These are phyloP conservation scores for Microdochium bolleyi DNA, from an alignment of 2,329 filamentous ascomycete genomes.

Conservation along the genomic window DNA sequence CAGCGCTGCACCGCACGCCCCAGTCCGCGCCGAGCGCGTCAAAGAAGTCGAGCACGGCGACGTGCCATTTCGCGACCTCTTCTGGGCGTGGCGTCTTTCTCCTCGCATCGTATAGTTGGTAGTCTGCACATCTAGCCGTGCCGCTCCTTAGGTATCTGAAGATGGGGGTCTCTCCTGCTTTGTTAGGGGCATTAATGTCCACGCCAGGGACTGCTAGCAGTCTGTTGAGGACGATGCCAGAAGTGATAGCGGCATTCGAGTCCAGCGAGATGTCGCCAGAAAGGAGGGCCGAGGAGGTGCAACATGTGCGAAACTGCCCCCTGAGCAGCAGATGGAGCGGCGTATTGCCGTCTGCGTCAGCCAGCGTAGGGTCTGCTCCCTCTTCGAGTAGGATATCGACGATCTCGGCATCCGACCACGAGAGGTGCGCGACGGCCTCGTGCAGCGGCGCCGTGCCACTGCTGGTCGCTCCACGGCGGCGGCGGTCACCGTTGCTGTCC, in stretches of 20 bases:
- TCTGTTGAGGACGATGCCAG: background rate
- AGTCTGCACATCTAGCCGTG: background rate
- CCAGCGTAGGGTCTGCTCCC: conserved; percentile 10
- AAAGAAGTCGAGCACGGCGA: background rate
- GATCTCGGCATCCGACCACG: background rate
- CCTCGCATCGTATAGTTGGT: background rate
- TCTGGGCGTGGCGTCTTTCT: background rate
- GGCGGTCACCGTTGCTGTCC: too few relatives aligned
- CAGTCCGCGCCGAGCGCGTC: background rate
- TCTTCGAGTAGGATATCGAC: conserved; percentile 6
- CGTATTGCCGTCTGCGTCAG: conserved; percentile 9
- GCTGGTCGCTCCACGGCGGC: background rate
- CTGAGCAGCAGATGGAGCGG: conserved; percentile 11
- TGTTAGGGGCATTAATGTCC: background rate
- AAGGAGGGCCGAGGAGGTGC: background rate
- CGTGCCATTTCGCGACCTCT: background rate
- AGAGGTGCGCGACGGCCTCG: conserved; percentile 4
- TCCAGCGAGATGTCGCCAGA: background rate
- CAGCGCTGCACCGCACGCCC: background rate
- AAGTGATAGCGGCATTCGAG: background rate
- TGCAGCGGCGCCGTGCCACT: conserved; percentile 17
- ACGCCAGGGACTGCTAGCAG: background rate
- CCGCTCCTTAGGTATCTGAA: background rate
- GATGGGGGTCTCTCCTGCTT: background rate
- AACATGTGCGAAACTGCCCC: background rate